phyloP scores from a whole-genome alignment of 2,329 filamentous ascomycete species.

The Byssothecium circinans region DNA sequence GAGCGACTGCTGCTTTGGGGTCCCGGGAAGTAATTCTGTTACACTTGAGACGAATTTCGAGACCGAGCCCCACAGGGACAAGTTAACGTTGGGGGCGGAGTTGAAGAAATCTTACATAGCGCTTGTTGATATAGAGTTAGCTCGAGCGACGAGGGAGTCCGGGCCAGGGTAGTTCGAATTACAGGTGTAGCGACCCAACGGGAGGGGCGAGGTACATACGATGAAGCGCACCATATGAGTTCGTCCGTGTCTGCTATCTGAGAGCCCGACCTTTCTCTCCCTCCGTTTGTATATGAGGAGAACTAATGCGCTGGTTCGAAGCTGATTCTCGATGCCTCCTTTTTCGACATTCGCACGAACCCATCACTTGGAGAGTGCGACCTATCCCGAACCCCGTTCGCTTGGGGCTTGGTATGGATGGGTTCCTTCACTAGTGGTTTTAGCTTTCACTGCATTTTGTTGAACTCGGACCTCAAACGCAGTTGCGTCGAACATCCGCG shows the following conservation, averaged over 20 bases:
- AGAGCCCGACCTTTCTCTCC: background rate
- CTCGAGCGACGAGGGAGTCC: background rate
- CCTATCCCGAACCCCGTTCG: constrained; percentile 1
- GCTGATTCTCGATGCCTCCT: no score
- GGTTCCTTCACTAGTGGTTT: background rate
- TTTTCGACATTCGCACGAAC: no score
- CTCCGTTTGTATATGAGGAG: background rate
- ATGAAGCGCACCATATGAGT: background rate
- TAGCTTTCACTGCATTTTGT: background rate
- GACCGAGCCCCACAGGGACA: background rate
- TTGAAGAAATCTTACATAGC: background rate
- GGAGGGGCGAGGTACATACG: background rate
- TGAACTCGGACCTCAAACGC: background rate
- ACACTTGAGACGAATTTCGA: background rate
- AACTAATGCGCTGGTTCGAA: no score
- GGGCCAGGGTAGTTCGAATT: constrained; percentile 2
- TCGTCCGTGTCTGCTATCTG: background rate
- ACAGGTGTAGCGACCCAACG: constrained; percentile 1
- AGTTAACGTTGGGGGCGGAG: background rate
- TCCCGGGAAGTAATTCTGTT: background rate
- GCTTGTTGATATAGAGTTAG: background rate
- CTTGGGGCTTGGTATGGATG: background rate
- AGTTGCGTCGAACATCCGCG: background rate
- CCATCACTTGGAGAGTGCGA: no score
- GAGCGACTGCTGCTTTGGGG: background rate